Conservation (phyloP, 768 basidiomycete genomes). For the Auriscalpium vulgare region DNA sequence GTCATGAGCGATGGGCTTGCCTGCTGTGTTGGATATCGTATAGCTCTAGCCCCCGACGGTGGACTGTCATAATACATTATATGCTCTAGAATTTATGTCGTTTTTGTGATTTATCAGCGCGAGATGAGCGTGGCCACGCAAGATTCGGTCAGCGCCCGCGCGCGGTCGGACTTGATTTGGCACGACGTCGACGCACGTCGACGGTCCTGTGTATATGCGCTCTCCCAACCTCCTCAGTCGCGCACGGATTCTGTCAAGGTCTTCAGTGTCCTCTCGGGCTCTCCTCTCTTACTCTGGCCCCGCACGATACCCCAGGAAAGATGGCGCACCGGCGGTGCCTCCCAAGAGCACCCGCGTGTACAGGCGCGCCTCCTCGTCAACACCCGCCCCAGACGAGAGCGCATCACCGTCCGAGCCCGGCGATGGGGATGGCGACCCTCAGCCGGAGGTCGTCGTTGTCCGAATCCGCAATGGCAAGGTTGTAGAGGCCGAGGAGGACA, state of each 20-base stretch:
- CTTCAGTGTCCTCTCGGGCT: constrained; percentile 20
- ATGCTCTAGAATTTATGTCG: not conserved
- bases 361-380: constrained; percentile 29
- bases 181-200: not conserved
- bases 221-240: constrained; percentile 28
- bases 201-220: constrained; percentile 23
- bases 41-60: not conserved
- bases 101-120: not conserved
- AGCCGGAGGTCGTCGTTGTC: constrained; percentile 19
- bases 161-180: not conserved
- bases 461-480: too few species aligned
- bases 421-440: constrained; percentile 19
- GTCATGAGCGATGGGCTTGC: too few species aligned
- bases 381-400: constrained; percentile 12
- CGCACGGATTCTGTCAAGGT: constrained; percentile 25
- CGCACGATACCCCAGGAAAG: constrained; percentile 25
- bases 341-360: constrained; percentile 16
- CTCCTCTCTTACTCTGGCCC: constrained; percentile 22
- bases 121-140: not conserved
- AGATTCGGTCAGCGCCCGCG: not conserved
- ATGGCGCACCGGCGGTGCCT: constrained; percentile 8
- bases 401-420: constrained; percentile 14
- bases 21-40: too few species aligned
- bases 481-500: constrained; percentile 1
- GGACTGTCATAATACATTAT: constrained; percentile 2